These are phyloP conservation scores for Plasmodium adleri DNA, from an alignment of 169 alveolate genomes.

Conservation along the genomic window DNA sequence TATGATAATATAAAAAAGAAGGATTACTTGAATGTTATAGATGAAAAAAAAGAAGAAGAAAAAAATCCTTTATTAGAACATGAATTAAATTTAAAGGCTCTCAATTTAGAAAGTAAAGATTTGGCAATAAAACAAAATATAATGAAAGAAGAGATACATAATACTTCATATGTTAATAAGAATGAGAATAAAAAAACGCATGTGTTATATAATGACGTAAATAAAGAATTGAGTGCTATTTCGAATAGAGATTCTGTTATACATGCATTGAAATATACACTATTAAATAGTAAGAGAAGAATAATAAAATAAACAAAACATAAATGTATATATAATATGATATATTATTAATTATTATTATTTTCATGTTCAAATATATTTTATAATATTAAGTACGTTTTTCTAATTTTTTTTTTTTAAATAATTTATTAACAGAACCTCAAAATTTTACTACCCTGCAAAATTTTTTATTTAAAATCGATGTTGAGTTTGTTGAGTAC, in stretches of 20 bases:
- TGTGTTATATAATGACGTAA: constrained; percentile 51
- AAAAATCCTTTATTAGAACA: neutral
- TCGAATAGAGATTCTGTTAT: constrained; percentile 56
- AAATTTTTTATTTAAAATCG: constrained; percentile 60
- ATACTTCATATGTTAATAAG: neutral
- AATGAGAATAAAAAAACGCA: constrained; percentile 25
- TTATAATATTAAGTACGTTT: neutral
- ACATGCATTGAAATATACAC: constrained; percentile 55
- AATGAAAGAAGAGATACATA: constrained; percentile 9
- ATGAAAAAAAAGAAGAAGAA: constrained; percentile 6
- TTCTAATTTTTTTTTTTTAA: neutral
- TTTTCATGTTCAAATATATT: neutral
- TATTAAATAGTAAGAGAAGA: constrained; percentile 34
- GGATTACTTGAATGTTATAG: constrained; percentile 17
- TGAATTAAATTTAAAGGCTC: constrained; percentile 32
- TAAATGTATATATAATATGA: too few relatives aligned
- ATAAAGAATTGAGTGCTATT: constrained; percentile 43
- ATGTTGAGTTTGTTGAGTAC: constrained; percentile 67
- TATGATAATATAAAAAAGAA: constrained; percentile 16
- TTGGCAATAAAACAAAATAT: neutral
- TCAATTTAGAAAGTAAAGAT: constrained; percentile 28
- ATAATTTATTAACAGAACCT: constrained; percentile 31
- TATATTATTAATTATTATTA: too few relatives aligned
- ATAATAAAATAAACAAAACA: too few relatives aligned
- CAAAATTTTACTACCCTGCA: constrained; percentile 48